phyloP scores from a whole-genome alignment of 179 eudicot genomes.

The Monotropa hypopitys region DNA sequence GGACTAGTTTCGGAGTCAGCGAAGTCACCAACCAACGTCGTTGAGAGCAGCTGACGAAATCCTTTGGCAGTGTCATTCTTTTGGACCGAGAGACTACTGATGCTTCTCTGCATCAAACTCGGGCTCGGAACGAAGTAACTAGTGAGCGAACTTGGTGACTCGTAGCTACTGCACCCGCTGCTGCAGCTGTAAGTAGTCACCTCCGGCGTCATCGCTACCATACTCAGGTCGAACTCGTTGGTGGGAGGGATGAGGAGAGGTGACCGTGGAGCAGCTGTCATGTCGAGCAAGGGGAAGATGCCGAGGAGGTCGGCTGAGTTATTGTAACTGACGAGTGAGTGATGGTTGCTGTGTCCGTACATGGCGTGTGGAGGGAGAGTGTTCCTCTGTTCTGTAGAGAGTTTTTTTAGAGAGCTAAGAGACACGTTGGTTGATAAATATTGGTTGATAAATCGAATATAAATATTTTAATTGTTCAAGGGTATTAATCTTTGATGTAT shows the following conservation, averaged over 20 bases:
- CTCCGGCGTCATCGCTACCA: constrained; percentile 12
- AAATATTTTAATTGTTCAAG: too few relatives aligned
- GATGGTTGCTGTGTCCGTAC: constrained; percentile 33
- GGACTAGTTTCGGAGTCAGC: constrained; percentile 22
- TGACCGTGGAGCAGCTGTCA: constrained; percentile 14
- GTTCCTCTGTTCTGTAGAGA: too few relatives aligned
- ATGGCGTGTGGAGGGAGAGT: constrained; percentile 15
- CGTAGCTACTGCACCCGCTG: constrained; percentile 39
- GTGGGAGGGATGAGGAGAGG: constrained; percentile 21
- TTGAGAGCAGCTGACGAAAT: constrained; percentile 11
- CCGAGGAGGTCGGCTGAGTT: constrained; percentile 18
- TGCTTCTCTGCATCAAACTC: constrained; percentile 41
- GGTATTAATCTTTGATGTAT: too few relatives aligned
- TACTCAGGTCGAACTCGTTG: constrained; percentile 25
- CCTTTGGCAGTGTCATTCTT: constrained; percentile 6
- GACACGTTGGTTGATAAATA: neutral
- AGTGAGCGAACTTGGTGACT: constrained; percentile 41
- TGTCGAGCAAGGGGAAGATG: constrained; percentile 22
- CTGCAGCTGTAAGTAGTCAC: constrained; percentile 17
- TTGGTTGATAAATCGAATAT: constrained; percentile 1
- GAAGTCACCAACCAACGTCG: constrained; percentile 19
- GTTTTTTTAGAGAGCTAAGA: neutral
- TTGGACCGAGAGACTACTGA: constrained; percentile 27
- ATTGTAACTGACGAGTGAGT: constrained; percentile 14
- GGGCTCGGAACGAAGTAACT: constrained; percentile 26